Evolutionary conservation across 225 moss, liverwort and hornwort species (phyloP).

Genomic region (Physcomitrellopsis africana): DNA sequence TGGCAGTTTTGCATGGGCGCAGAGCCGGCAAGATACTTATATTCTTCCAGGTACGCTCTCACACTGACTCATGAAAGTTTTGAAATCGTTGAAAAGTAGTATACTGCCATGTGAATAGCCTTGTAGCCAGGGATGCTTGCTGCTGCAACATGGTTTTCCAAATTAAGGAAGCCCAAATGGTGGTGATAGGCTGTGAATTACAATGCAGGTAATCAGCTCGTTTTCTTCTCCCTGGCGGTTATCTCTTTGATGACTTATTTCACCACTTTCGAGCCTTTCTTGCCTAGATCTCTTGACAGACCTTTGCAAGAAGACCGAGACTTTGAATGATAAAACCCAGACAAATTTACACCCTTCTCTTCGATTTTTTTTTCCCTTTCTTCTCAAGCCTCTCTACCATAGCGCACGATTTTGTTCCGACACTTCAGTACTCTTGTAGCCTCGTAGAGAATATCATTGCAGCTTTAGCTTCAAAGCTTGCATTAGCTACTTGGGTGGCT

Average conservation of each 20-base stretch:
- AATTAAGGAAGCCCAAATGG: background rate
- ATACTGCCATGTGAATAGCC: background rate
- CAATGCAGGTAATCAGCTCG: constrained; percentile 39
- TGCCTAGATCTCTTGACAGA: constrained; percentile 31
- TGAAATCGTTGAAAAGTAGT: background rate
- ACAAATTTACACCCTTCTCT: too few relatives aligned
- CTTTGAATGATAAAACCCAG: too few relatives aligned
- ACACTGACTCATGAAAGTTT: background rate
- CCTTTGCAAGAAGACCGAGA: background rate
- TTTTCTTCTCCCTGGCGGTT: constrained; percentile 28
- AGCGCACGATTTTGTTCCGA: too few relatives aligned
- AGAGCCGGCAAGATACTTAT: constrained; percentile 44
- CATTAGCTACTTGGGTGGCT: too few relatives aligned
- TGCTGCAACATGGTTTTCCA: background rate
- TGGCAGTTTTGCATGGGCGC: constrained; percentile 65
- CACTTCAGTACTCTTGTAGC: too few relatives aligned
- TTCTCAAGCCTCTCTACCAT: too few relatives aligned
- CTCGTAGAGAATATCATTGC: too few relatives aligned
- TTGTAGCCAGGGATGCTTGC: background rate
- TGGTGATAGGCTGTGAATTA: background rate
- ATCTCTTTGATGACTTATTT: constrained; percentile 18
- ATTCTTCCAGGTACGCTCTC: constrained; percentile 56
- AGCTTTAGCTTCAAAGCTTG: too few relatives aligned
- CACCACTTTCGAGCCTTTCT: constrained; percentile 27
- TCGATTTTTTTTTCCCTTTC: too few relatives aligned